Percentiles rank a stretch among this genome's conserved stretches.
These are phyloP conservation scores for Neonectria coccinea DNA, from an alignment of 2,329 filamentous ascomycete species.

Conservation along the genomic window DNA sequence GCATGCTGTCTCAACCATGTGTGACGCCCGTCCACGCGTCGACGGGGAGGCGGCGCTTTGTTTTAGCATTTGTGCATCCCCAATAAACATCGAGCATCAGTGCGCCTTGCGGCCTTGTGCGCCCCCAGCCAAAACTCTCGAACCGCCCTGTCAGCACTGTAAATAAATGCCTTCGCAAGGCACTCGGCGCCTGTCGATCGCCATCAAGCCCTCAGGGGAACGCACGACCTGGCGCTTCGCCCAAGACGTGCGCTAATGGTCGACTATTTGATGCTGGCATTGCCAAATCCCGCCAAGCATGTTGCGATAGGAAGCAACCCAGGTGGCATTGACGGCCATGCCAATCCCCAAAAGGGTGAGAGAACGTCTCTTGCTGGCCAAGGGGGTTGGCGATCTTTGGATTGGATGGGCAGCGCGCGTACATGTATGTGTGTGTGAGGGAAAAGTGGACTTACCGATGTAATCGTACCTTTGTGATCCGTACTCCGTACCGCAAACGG, in stretches of 20 bases:
- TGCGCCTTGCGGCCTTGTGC: constrained; percentile 5
- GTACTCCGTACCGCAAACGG: constrained; percentile 19
- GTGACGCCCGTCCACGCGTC: constrained; percentile 9
- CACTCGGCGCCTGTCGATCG: constrained; percentile 32
- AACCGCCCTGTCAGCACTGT: constrained; percentile 20
- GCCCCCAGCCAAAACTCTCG: neutral
- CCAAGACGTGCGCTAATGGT: constrained; percentile 27
- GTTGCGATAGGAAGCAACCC: constrained; percentile 15
- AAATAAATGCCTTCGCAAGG: constrained; percentile 26
- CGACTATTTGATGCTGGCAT: constrained; percentile 17
- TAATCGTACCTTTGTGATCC: constrained; percentile 10
- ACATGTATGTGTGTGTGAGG: constrained; percentile 3
- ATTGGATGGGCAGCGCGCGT: neutral
- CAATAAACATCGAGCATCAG: constrained; percentile 10
- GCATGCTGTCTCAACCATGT: constrained; percentile 1
- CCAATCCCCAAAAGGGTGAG: constrained; percentile 22
- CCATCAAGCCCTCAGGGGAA: constrained; percentile 37
- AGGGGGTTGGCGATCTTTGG: neutral
- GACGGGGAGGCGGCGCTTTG: constrained; percentile 6
- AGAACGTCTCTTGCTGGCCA: constrained; percentile 2
- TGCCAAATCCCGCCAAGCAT: constrained; percentile 35
- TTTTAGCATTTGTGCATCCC: constrained; percentile 17
- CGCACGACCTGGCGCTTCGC: constrained; percentile 28
- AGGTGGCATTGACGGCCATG: constrained; percentile 27
- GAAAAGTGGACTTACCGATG: constrained; percentile 23